These are phyloP conservation scores for Paecilomyces fulvus DNA, from an alignment of 2,329 filamentous ascomycete genomes.

Conservation along the genomic window DNA sequence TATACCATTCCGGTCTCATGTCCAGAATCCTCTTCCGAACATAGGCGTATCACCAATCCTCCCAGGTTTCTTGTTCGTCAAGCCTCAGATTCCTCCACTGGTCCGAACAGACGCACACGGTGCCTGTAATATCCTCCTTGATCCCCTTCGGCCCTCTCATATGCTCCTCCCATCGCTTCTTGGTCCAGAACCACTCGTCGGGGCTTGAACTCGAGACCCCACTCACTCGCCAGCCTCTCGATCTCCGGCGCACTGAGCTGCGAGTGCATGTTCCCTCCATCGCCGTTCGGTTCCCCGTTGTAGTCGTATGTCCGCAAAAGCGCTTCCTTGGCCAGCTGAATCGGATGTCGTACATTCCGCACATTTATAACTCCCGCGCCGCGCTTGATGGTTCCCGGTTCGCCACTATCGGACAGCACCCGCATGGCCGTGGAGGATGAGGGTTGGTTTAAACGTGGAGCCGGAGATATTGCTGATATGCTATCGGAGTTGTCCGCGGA, in stretches of 20 bases:
- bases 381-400: constrained; percentile 59
- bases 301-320: constrained; percentile 50
- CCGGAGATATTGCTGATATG: neutral
- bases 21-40: constrained; percentile 69
- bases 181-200: constrained; percentile 68
- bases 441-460: constrained; percentile 41
- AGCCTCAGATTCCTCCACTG: constrained; percentile 61
- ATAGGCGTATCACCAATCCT: constrained; percentile 80
- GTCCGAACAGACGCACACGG: constrained; percentile 73
- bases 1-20: neutral
- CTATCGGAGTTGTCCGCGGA: neutral
- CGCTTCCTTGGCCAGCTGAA: constrained; percentile 63
- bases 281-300: constrained; percentile 45
- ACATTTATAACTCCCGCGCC: constrained; percentile 70
- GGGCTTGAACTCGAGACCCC: constrained; percentile 60
- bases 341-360: constrained; percentile 67
- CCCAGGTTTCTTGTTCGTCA: constrained; percentile 84
- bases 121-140: constrained; percentile 44
- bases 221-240: constrained; percentile 55
- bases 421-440: constrained; percentile 67
- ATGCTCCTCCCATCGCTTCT: constrained; percentile 72
- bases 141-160: constrained; percentile 45
- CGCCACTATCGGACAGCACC: constrained; percentile 37
- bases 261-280: constrained; percentile 46
- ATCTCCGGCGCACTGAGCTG: constrained; percentile 60